phyloP scores from a whole-genome alignment of 1,284 basidiomycete genomes.

The Irpex lacteus region DNA sequence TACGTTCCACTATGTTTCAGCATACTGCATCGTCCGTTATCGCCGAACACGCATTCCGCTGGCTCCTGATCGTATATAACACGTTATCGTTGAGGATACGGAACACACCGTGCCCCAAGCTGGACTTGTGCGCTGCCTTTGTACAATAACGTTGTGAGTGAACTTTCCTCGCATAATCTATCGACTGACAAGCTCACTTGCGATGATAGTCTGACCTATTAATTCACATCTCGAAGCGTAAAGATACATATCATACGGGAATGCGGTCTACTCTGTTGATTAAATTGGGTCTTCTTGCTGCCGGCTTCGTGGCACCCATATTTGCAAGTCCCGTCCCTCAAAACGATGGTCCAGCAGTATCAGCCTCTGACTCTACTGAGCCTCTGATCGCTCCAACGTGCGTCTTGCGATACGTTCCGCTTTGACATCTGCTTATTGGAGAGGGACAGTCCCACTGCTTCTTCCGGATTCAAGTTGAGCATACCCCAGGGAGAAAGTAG shows the following conservation, averaged over 20 bases:
- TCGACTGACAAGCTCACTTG: background rate
- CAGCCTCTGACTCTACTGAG: too few relatives aligned
- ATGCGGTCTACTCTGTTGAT: too few relatives aligned
- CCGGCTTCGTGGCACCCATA: too few relatives aligned
- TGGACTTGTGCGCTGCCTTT: background rate
- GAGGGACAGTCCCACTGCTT: too few relatives aligned
- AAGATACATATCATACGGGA: too few relatives aligned
- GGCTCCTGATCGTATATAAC: background rate
- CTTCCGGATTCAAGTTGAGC: background rate
- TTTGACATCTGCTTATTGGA: too few relatives aligned
- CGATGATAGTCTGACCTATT: background rate
- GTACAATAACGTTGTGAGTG: background rate
- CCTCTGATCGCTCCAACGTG: too few relatives aligned
- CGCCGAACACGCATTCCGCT: background rate
- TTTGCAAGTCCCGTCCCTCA: too few relatives aligned
- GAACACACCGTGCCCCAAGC: background rate
- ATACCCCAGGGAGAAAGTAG: background rate
- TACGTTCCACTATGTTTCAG: background rate
- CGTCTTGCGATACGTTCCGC: too few relatives aligned
- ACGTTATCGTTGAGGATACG: background rate
- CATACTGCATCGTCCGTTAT: background rate
- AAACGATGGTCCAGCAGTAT: too few relatives aligned
- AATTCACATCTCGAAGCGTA: too few relatives aligned
- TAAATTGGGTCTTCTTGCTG: too few relatives aligned
- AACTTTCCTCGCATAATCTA: background rate